Conservation (phyloP, 2,329 filamentous ascomycete species). For the Colletotrichum eleusines region DNA sequence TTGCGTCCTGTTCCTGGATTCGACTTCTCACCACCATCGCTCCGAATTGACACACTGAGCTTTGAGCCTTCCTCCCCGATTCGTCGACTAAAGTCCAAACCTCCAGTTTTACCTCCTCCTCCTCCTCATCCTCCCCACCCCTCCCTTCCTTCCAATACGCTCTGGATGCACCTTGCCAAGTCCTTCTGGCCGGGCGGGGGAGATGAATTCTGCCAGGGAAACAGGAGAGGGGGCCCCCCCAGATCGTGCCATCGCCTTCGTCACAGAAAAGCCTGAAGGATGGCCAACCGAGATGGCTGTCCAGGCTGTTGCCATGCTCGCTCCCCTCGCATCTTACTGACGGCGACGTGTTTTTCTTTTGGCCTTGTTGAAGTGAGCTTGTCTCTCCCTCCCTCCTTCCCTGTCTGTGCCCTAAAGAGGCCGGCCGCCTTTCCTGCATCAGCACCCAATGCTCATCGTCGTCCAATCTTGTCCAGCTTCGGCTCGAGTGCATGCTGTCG, state of each 20-base stretch:
- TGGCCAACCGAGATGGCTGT: slow-evolving; percentile 32
- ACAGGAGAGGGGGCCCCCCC: slow-evolving; percentile 15
- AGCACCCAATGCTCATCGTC: slow-evolving; percentile 1
- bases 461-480: slow-evolving; percentile 12
- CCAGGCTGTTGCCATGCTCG: neutral
- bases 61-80: slow-evolving; percentile 33
- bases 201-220: slow-evolving; percentile 28
- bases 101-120: slow-evolving; percentile 15
- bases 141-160: neutral
- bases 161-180: slow-evolving; percentile 32
- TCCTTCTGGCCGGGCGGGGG: slow-evolving; percentile 5
- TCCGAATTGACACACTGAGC: slow-evolving; percentile 4
- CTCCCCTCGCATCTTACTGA: slow-evolving; percentile 6
- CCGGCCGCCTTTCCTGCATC: neutral
- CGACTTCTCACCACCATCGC: slow-evolving; percentile 26
- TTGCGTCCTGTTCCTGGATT: slow-evolving; percentile 23
- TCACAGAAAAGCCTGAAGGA: slow-evolving; percentile 14
- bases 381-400: neutral
- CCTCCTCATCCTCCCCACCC: slow-evolving; percentile 11
- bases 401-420: neutral
- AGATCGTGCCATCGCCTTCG: slow-evolving; percentile 27
- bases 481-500: slow-evolving; percentile 9
- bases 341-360: slow-evolving; percentile 26
- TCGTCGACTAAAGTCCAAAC: slow-evolving; percentile 16
- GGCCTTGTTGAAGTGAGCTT: slow-evolving; percentile 11